These are phyloP conservation scores for Avicennia marina DNA, from an alignment of 257 asterid species.

Conservation along the genomic window DNA sequence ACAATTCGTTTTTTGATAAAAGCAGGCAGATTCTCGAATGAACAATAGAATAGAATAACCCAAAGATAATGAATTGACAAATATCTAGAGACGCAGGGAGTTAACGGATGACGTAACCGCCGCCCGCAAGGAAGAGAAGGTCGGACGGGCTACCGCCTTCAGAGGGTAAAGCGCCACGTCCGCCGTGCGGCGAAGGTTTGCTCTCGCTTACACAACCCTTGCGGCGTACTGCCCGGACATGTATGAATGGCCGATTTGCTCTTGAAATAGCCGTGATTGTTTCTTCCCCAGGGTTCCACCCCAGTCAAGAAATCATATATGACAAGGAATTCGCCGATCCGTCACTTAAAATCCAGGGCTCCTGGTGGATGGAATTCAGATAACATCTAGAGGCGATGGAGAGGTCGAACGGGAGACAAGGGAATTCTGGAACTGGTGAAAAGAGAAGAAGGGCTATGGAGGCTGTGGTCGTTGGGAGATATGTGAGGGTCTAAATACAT, in stretches of 20 bases:
- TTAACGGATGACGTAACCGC: slow-evolving; percentile 40
- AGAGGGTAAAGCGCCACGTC: slow-evolving; percentile 94
- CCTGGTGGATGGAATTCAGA: neutral
- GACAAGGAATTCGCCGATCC: neutral
- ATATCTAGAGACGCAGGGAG: neutral
- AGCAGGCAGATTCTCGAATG: neutral
- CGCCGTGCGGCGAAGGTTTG: slow-evolving; percentile 99
- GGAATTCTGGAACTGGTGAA: neutral
- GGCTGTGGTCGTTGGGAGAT: too few species aligned
- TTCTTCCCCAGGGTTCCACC: slow-evolving; percentile 55
- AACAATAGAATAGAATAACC: neutral
- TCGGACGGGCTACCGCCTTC: slow-evolving; percentile 99
- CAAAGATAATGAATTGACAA: neutral
- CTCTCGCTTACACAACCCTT: slow-evolving; percentile 62
- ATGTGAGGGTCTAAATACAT: too few species aligned
- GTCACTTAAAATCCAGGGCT: slow-evolving; percentile 25
- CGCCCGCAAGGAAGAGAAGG: slow-evolving; percentile 98
- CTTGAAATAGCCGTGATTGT: slow-evolving; percentile 84
- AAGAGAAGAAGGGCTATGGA: too few species aligned
- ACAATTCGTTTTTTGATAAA: neutral
- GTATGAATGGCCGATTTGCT: slow-evolving; percentile 39
- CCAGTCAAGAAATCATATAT: slow-evolving; percentile 21
- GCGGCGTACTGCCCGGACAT: slow-evolving; percentile 73
- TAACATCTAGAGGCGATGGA: neutral
- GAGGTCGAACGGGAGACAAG: neutral